Evolutionary conservation across 2,329 filamentous ascomycete genomes (phyloP), one percentile per base, ranked within the genome.

Genomic region (Ophiocordyceps australis): DNA sequence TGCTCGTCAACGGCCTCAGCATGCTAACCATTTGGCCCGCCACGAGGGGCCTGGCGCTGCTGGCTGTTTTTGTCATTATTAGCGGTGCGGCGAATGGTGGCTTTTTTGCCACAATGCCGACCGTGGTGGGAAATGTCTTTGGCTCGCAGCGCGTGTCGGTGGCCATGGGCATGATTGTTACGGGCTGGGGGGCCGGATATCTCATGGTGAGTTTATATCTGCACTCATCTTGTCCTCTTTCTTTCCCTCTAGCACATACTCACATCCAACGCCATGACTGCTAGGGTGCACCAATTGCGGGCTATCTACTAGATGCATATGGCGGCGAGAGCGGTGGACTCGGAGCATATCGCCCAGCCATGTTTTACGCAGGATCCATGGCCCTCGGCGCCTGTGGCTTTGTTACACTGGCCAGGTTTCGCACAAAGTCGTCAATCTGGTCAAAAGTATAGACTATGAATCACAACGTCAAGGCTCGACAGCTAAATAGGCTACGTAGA

Each of bases 31-130:
- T 74, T 3, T 74, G 69, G 70, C 69, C 70, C 0, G 54, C 65
- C 0, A 66, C 64, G 2, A 60, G 50, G 7, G 58, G 59, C 0
- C 41, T 74, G 2, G 62, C 47, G 0, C 65, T 66, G 0, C 39
- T 74, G 16, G 45, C 63, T 11, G 42, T 59, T 0, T 75, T 75
- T 37, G 63, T 63, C 7, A 48, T 72, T 5, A 45, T 74, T 14
- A 74, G 73, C 33, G 70, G 70, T 0, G 46, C 59, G 20, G 56
- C 62, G 5, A 74, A 73, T 35, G 70, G 70, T 1, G 66, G 62
- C 0, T 74, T 74, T 48, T 74, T 75, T 37, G 59, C 62, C 2
- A 63, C 62, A 0, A 70, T 74, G 54, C 70, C 70, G 0, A 73
- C 69, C 0, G 67, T 68, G 3, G 62, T 74, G 1, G 59, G 62